A percentile compares a stretch with the other conserved stretches of the same genome.
phyloP scores from a whole-genome alignment of 2,329 filamentous ascomycete genomes.

The Teratosphaeriaceae sp. region DNA sequence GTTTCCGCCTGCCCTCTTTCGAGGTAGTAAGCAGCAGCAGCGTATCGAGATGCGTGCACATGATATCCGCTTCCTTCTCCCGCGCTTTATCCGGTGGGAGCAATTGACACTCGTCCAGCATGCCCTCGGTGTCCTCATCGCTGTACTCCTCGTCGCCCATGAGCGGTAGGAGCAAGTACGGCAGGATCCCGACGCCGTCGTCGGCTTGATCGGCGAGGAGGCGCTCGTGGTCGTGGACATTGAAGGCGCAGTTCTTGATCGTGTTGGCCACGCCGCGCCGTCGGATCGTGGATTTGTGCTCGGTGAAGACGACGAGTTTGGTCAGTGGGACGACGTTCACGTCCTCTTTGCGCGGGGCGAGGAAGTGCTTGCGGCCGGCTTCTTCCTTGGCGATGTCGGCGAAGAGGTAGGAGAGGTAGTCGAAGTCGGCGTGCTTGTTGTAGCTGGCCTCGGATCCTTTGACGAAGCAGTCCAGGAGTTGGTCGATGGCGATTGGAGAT shows the following conservation, averaged over 20 bases:
- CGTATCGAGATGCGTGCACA: slow-evolving; percentile 85
- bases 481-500: slow-evolving; percentile 72
- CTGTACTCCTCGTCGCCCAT: slow-evolving; percentile 83
- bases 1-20: slow-evolving; percentile 61
- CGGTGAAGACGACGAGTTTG: slow-evolving; percentile 91
- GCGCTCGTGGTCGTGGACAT: slow-evolving; percentile 62
- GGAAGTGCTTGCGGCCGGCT: slow-evolving; percentile 67
- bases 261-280: slow-evolving; percentile 92
- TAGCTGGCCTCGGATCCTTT: slow-evolving; percentile 77
- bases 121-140: slow-evolving; percentile 75
- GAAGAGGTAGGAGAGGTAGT: slow-evolving; percentile 92
- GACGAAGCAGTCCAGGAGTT: slow-evolving; percentile 92
- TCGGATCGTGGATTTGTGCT: slow-evolving; percentile 75
- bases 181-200: slow-evolving; percentile 70
- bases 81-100: slow-evolving; percentile 83
- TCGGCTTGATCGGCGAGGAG: slow-evolving; percentile 12
- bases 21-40: slow-evolving; percentile 77
- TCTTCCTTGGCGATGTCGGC: slow-evolving; percentile 77
- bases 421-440: slow-evolving; percentile 79
- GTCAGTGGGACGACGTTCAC: slow-evolving; percentile 72
- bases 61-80: slow-evolving; percentile 67
- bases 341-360: slow-evolving; percentile 68
- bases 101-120: slow-evolving; percentile 86
- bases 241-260: slow-evolving; percentile 90
- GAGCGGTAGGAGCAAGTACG: slow-evolving; percentile 82